These are phyloP conservation scores for Aspergillus alliaceus DNA, from an alignment of 2,329 filamentous ascomycete genomes.

Conservation along the genomic window DNA sequence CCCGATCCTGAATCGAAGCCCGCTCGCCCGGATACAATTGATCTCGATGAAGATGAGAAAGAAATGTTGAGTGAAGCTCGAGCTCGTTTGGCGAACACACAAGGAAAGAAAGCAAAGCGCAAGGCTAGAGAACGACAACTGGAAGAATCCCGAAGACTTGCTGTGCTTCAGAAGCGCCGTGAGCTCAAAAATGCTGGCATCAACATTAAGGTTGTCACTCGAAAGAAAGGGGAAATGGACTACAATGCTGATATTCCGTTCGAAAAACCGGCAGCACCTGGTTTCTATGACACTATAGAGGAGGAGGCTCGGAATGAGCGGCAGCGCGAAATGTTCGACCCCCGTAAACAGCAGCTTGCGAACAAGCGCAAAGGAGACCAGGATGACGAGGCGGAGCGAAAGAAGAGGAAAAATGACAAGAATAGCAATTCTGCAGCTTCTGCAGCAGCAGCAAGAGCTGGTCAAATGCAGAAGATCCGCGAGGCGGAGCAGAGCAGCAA, in stretches of 20 bases:
- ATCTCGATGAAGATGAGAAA: slow-evolving; percentile 98
- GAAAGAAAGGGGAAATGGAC: slow-evolving; percentile 97
- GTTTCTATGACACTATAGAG: slow-evolving; percentile 91
- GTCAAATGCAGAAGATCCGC: slow-evolving; percentile 88
- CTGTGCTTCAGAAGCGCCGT: slow-evolving; percentile 87
- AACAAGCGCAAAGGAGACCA: slow-evolving; percentile 92
- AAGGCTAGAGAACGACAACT: slow-evolving; percentile 95
- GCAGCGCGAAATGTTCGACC: slow-evolving; percentile 83
- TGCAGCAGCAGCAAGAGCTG: slow-evolving; percentile 87
- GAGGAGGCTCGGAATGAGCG: slow-evolving; percentile 79
- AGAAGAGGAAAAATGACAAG: slow-evolving; percentile 87
- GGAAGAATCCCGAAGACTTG: slow-evolving; percentile 87
- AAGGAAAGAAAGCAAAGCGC: slow-evolving; percentile 97
- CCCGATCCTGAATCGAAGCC: slow-evolving; percentile 98
- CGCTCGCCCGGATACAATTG: slow-evolving; percentile 91
- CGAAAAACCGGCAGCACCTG: slow-evolving; percentile 82
- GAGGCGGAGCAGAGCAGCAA: slow-evolving; percentile 98
- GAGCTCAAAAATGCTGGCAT: slow-evolving; percentile 98
- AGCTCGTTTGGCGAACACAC: slow-evolving; percentile 92
- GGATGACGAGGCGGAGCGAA: slow-evolving; percentile 76
- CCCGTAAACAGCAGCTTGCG: slow-evolving; percentile 83
- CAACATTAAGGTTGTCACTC: slow-evolving; percentile 90
- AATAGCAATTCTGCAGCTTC: slow-evolving; percentile 73
- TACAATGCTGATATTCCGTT: slow-evolving; percentile 99
- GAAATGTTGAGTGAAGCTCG: slow-evolving; percentile 98